phyloP scores from a whole-genome alignment of 169 alveolate genomes.

The Plasmodium coatneyi region DNA sequence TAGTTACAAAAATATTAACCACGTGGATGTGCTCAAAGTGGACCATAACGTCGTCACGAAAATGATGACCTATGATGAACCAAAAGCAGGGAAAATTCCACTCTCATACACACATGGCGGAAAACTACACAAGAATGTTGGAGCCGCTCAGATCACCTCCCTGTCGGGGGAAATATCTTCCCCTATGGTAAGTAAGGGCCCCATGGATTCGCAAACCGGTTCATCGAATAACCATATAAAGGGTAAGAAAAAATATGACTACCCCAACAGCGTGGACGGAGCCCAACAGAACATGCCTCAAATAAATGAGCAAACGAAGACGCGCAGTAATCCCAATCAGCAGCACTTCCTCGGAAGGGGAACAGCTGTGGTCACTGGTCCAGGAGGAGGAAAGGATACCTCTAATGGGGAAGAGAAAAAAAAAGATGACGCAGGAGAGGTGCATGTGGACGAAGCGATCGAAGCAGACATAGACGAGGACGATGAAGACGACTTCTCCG shows the following conservation, averaged over 20 bases:
- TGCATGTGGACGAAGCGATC: not conserved
- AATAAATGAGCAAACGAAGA: not conserved
- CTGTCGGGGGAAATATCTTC: not conserved
- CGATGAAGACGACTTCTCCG: not conserved
- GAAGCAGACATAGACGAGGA: not conserved
- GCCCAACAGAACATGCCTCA: not conserved
- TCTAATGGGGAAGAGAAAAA: not conserved
- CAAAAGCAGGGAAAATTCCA: not conserved
- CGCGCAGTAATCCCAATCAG: conserved; percentile 4
- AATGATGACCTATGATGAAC: not conserved
- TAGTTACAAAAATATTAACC: not conserved
- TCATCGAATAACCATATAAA: not conserved
- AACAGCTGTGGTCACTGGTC: not conserved
- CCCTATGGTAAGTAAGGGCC: not conserved
- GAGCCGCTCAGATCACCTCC: conserved; percentile 30
- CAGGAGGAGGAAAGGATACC: not conserved
- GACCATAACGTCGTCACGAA: not conserved
- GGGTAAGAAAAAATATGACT: not conserved
- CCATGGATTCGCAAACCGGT: not conserved
- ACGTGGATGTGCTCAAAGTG: not conserved
- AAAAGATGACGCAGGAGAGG: not conserved
- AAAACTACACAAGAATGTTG: not conserved
- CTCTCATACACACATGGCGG: not conserved
- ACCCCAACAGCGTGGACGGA: not conserved
- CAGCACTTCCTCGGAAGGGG: not conserved